phyloP scores from a whole-genome alignment of 352 stramenopile genomes.

The Halophytophthora batemanensis region DNA sequence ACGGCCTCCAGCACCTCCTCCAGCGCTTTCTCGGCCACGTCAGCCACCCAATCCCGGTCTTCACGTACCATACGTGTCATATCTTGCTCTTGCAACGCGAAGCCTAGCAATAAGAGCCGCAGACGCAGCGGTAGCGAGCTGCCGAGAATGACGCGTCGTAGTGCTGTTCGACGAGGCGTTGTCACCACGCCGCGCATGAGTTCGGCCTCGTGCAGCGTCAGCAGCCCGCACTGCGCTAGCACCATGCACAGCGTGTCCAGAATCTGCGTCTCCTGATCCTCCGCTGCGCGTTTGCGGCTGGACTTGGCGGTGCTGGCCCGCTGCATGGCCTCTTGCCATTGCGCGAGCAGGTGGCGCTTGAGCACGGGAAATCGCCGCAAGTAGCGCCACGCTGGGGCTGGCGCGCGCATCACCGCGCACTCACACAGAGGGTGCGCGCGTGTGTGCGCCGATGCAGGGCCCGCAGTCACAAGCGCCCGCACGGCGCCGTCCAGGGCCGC shows the following conservation, averaged over 20 bases:
- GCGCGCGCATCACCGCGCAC: slow-evolving; percentile 16
- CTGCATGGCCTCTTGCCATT: slow-evolving; percentile 21
- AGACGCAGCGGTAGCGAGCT: slow-evolving; percentile 26
- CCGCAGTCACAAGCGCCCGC: slow-evolving; percentile 36
- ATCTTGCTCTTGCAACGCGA: slow-evolving; percentile 18
- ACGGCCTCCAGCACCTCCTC: slow-evolving; percentile 36
- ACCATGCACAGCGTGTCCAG: slow-evolving; percentile 32
- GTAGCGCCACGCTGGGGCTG: slow-evolving; percentile 24
- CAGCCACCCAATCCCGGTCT: slow-evolving; percentile 27
- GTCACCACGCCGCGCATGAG: slow-evolving; percentile 14
- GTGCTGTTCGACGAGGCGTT: slow-evolving; percentile 15
- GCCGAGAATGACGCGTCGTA: slow-evolving; percentile 18
- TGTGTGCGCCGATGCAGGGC: neutral
- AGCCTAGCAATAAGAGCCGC: slow-evolving; percentile 28
- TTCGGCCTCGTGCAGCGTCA: slow-evolving; percentile 20
- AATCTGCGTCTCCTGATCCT: slow-evolving; percentile 24
- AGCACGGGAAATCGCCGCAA: slow-evolving; percentile 43
- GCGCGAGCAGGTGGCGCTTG: slow-evolving; percentile 38
- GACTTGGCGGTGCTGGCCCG: slow-evolving; percentile 13
- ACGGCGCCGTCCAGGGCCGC: slow-evolving; percentile 38
- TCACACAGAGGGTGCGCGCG: slow-evolving; percentile 38
- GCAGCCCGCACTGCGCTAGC: slow-evolving; percentile 38
- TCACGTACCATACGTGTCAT: slow-evolving; percentile 4
- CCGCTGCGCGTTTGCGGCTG: slow-evolving; percentile 16
- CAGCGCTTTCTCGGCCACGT: slow-evolving; percentile 37